Base-by-base conservation (phyloP, 495 filamentous ascomycete genomes). In the Wilcoxina mikolae region DNA sequence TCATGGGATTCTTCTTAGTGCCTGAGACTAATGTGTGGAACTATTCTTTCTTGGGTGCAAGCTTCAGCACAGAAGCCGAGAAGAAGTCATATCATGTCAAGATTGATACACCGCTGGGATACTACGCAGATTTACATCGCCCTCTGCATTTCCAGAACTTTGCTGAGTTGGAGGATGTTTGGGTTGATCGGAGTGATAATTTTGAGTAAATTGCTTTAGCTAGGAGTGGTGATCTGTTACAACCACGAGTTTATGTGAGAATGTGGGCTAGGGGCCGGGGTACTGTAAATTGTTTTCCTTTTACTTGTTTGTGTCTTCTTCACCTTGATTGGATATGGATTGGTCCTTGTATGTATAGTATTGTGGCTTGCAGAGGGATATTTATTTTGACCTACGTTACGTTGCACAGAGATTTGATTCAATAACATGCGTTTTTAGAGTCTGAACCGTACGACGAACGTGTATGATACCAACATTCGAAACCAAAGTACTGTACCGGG, bases 101-200 rank as follows among this genome's bases (percentile, higher is more conserved):
- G 75, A 80, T 99, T 57, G 93, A 96, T 72, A 87, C 84, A 22
- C 93, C 93, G 22, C 60, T 84, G 54, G 75, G 80, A 9, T 99
- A 95, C 73, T 99, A 99, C 72, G 85, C 82, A 65, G 87, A 89
- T 64, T 78, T 86, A 64, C 93, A 99, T 68, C 81, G 93, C 23
- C 87, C 87, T 27, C 71, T 94, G 58, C 93, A 99, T 70, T 99
- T 96, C 76, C 81, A 85, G 67, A 87, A 85, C 70, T 94, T 94
- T 69, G 84, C 85, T 0, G 86, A 94, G 69, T 68, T 94, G 69
- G 87, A 94, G 69, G 86, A 94, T 68, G 80, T 88, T 46, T 87
- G 85, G 77, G 85, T 91, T 49, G 87, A 94, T 68, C 75, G 86
- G 62, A 74, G 75, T 54, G 87, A 94, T 72, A 86, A 85, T 68